Evolutionary conservation across 2,329 filamentous ascomycete species (phyloP), one percentile per base, ranked within the genome.

Genomic region (Biscogniauxia marginata): DNA sequence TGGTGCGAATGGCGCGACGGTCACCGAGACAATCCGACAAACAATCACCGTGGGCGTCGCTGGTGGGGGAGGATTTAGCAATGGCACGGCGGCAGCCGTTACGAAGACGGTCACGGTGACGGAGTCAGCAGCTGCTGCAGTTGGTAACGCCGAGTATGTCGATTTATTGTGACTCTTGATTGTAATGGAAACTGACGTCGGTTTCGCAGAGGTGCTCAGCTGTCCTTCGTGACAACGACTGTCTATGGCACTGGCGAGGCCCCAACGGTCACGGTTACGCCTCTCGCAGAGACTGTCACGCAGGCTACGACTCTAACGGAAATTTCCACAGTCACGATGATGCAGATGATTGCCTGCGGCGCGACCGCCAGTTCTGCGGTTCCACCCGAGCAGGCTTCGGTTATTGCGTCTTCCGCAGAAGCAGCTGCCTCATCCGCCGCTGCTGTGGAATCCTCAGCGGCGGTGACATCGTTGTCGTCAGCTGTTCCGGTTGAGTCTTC

Each of bases 211-310:
- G 56, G 44, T 20, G 60, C 59, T 13, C 71, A 73, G 60, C 60
- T 73, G 9, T 71, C 73, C 4, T 71, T 74, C 62, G 58, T 75
- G n/a, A 74, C 73, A 18, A 69, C 63, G 7, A 75, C 72, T 4
- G 65, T 74, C 22, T 72, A 67, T 49, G 66, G 54, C 5, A 65
- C 64, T 20, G 73, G 72, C 20, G 65, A 34, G 13, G 58, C 53
- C 43, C 49, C 56, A 4, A 67, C 66, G 13, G 59, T 75, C 20
- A 77, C 73, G 4, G 67, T 75, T 49, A 77, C 75, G 4, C 70
- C 72, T 19, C 59, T 71, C 13, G 65, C 69, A 46, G 45, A 59
- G 25, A 67, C 65, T n/a, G 48, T 67, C 21, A 65, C 64, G 46
- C 51, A 56, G 22, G 50, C 55, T n/a, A 46, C 58, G 50, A 60